These are phyloP conservation scores for Trypanosoma congolense DNA, from an alignment of 208 protist genomes.

Conservation along the genomic window DNA sequence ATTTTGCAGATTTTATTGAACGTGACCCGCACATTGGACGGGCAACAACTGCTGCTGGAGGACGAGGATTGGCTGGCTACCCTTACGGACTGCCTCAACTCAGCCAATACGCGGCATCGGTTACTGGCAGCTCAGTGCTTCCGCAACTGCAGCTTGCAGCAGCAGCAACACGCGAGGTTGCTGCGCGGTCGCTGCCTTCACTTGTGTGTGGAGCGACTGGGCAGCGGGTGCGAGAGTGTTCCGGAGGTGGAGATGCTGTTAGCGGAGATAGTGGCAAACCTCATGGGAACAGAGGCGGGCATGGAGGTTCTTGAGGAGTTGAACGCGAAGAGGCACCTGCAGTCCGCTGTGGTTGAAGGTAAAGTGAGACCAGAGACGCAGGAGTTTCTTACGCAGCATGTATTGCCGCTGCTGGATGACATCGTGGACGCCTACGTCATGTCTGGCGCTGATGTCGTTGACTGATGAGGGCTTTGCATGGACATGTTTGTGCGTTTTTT, in stretches of 20 bases:
- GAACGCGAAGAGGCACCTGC: slow-evolving; percentile 69
- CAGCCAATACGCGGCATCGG: slow-evolving; percentile 39
- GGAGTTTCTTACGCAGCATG: slow-evolving; percentile 48
- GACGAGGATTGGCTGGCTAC: slow-evolving; percentile 65
- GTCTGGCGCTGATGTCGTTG: slow-evolving; percentile 55
- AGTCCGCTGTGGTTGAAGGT: slow-evolving; percentile 23
- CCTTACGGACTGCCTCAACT: slow-evolving; percentile 36
- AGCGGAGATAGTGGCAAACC: slow-evolving; percentile 56
- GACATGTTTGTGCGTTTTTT: too few species aligned
- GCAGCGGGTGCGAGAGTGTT: slow-evolving; percentile 11
- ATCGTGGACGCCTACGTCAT: slow-evolving; percentile 73
- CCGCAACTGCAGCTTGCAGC: slow-evolving; percentile 68
- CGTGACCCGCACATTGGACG: slow-evolving; percentile 63
- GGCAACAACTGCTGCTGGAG: slow-evolving; percentile 65
- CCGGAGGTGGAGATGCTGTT: slow-evolving; percentile 45
- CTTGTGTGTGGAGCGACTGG: slow-evolving; percentile 45
- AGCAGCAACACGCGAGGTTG: slow-evolving; percentile 36
- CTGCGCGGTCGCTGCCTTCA: slow-evolving; percentile 40
- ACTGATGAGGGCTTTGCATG: slow-evolving; percentile 23
- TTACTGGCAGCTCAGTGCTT: slow-evolving; percentile 66
- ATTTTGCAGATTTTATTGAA: slow-evolving; percentile 80
- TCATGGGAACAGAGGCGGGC: slow-evolving; percentile 64
- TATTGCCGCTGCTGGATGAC: slow-evolving; percentile 77
- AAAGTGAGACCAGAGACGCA: slow-evolving; percentile 15
- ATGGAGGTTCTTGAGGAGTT: slow-evolving; percentile 64